Evolutionary conservation across 352 stramenopile genomes (phyloP), one percentile per base, ranked within the genome.

Genomic region (Phytophthora foliorum): DNA sequence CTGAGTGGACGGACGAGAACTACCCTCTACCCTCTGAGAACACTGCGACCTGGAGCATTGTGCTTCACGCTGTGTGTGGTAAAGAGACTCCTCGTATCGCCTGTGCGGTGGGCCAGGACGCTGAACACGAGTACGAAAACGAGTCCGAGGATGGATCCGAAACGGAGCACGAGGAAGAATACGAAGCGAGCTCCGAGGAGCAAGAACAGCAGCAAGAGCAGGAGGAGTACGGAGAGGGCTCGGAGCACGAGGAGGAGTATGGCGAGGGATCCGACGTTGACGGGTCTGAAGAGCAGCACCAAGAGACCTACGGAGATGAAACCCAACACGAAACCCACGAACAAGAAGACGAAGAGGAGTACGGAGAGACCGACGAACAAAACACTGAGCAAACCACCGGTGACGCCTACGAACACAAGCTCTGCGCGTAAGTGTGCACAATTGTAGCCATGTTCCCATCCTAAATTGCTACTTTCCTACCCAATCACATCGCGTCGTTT

Each of bases 21-120:
- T 93, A 82, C 51, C 80, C 81, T 6, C 41, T 72, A 11, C 45
- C 67, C 2, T 61, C 60, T 1, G 78, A 90, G 51, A 79, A 79
- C 54, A 82, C 44, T 31, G 62, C 73, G 6, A 54, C 75, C 29
- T 91, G 80, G 80, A 93, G 86, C 60, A 79, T 93, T 42, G 69
- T 91, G 27, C 66, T 93, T 41, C 85, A 90, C 51, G 81, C 83
- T 6, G 77, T 89, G 14, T 93, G 83, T 48, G 67, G 71, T 45
- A 75, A 61, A 6, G 69, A 78, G 16, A 57, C 78, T 0, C 82
- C 83, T 22, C 78, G 81, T 14, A 73, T 91, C 54, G 72, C 79
- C 2, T 89, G 83, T 24, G 52, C 52, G 11, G 52, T 59, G 14
- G 36, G 36, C 9, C 21, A 49, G 52, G 24, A 46, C 2, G 34